Percentiles rank a stretch among this genome's conserved stretches.
Evolutionary conservation across 1,139 yeast species (phyloP).

Genomic region (Scheffersomyces parashehatae): DNA sequence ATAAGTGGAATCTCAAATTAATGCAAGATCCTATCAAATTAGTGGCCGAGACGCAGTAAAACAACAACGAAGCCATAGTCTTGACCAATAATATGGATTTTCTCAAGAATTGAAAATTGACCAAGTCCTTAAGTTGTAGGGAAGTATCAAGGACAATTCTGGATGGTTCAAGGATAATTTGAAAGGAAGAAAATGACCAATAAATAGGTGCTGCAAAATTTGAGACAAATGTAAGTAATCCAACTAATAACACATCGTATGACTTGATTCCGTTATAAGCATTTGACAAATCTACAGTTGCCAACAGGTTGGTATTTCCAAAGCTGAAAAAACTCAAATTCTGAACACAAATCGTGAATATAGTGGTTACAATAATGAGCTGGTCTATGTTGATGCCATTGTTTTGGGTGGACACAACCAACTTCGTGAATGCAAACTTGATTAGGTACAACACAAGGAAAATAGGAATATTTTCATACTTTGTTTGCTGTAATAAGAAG

Average conservation of each 20-base stretch:
- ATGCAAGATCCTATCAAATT: conserved; percentile 70
- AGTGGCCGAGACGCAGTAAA: conserved; percentile 61
- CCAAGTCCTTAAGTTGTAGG: conserved; percentile 13
- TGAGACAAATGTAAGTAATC: conserved; percentile 73
- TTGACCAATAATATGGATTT: conserved; percentile 37
- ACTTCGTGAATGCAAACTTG: conserved; percentile 25
- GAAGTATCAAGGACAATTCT: conserved; percentile 11
- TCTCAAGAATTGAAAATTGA: conserved; percentile 23
- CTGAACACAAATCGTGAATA: conserved; percentile 48
- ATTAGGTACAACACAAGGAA: conserved; percentile 52
- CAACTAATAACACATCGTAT: conserved; percentile 74
- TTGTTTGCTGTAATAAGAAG: conserved; percentile 68
- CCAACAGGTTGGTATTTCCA: conserved; percentile 90
- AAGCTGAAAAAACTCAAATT: conserved; percentile 80
- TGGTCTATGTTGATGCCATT: conserved; percentile 19
- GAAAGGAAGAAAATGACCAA: conserved; percentile 67
- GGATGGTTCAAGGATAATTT: conserved; percentile 39
- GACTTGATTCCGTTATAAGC: conserved; percentile 83
- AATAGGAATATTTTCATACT: conserved; percentile 68
- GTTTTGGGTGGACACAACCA: conserved; percentile 2
- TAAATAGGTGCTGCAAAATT: conserved; percentile 85
- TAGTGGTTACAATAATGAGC: conserved; percentile 21
- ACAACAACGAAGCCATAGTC: conserved; percentile 39
- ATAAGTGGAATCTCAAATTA: conserved; percentile 76
- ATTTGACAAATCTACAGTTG: conserved; percentile 86